phyloP scores from a whole-genome alignment of 2,329 filamentous ascomycete species.

The Sporothrix pseudoabietina region DNA sequence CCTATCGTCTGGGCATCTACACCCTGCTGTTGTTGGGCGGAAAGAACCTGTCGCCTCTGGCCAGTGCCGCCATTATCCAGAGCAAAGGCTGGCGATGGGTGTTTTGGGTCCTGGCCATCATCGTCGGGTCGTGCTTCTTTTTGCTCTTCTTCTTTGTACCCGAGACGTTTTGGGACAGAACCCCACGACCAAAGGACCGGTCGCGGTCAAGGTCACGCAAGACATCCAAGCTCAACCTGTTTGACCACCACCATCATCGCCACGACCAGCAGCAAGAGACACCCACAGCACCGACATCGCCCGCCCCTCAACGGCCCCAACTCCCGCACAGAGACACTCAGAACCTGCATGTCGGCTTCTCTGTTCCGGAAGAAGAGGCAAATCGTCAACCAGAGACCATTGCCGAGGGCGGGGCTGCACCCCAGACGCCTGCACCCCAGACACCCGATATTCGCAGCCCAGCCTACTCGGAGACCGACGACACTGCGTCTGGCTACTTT shows the following conservation, averaged over 20 bases:
- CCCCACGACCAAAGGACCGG: conserved; percentile 53
- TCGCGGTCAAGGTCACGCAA: conserved; percentile 21
- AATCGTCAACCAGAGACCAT: background rate
- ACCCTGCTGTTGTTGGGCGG: conserved; percentile 84
- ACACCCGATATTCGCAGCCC: background rate
- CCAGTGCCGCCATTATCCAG: conserved; percentile 83
- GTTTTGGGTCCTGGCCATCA: conserved; percentile 83
- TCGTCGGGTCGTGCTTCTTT: conserved; percentile 69
- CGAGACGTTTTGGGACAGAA: conserved; percentile 93
- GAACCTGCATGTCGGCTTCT: conserved; percentile 61
- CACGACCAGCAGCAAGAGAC: background rate
- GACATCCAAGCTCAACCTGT: conserved; percentile 21
- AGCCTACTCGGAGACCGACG: background rate
- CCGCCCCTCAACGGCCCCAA: conserved; percentile 3
- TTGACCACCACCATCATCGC: background rate
- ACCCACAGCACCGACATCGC: background rate
- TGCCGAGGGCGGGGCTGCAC: background rate
- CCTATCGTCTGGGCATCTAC: conserved; percentile 91
- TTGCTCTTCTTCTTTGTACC: conserved; percentile 89
- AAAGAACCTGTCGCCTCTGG: conserved; percentile 85
- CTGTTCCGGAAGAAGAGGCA: conserved; percentile 39
- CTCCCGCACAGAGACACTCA: conserved; percentile 25
- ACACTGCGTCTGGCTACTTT: background rate
- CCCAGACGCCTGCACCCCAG: background rate
- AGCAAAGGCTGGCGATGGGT: conserved; percentile 84